Conservation (phyloP, 345 rosid species). For the Bruguiera gymnorhiza region DNA sequence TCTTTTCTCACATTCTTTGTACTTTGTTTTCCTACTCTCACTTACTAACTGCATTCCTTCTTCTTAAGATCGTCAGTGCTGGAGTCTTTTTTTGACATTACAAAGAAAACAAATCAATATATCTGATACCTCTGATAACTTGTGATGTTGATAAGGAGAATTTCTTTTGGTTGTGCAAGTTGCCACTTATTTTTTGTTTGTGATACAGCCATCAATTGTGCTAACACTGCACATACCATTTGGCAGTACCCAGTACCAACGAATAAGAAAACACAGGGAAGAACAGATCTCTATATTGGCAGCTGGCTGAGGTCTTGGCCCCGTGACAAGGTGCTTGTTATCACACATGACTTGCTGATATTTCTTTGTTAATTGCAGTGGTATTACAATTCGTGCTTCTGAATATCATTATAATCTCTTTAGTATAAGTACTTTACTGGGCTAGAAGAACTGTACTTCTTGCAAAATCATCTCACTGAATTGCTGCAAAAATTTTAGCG, state of each 20-base stretch:
- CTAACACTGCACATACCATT: background rate
- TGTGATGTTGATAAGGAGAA: background rate
- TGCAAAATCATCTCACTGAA: background rate
- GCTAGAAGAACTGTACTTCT: background rate
- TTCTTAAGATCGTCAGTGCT: background rate
- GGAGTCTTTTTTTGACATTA: background rate
- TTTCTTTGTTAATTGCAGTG: background rate
- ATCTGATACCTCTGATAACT: background rate
- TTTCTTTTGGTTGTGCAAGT: background rate
- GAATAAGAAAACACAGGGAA: conserved; percentile 86
- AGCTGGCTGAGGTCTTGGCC: conserved; percentile 81
- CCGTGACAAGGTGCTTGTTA: conserved; percentile 70
- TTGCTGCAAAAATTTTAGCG: background rate
- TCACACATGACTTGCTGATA: conserved; percentile 7
- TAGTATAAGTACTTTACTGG: conserved; percentile 1
- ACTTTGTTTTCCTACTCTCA: conserved; percentile 10
- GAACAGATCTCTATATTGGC: conserved; percentile 72
- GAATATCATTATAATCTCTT: background rate
- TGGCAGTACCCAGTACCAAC: conserved; percentile 75
- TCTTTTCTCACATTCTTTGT: too few relatives aligned
- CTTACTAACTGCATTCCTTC: conserved; percentile 31
- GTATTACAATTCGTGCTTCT: background rate
- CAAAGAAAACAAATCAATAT: too few relatives aligned
- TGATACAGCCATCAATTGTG: background rate
- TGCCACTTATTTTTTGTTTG: background rate